A percentile compares a stretch with the other conserved stretches of the same genome.
These are phyloP conservation scores for Aspergillus sparsus DNA, from an alignment of 495 filamentous ascomycete species.

Conservation along the genomic window DNA sequence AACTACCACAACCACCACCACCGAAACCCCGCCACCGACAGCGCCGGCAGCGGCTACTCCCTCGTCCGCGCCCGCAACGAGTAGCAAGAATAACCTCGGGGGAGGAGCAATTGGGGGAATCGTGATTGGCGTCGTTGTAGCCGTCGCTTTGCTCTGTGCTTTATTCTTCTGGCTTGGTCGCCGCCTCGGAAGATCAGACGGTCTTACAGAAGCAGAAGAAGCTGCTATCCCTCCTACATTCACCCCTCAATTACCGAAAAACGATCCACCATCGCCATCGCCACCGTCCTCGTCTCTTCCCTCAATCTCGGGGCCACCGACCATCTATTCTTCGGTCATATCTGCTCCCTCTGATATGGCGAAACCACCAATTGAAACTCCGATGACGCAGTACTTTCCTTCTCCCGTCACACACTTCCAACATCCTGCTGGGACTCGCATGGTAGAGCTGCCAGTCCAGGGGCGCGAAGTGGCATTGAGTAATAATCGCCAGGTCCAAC, in stretches of 20 bases:
- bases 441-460: conserved; percentile 5
- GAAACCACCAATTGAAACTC: conserved; percentile 4
- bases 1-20: conserved; percentile 7
- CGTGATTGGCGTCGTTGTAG: conserved; percentile 38
- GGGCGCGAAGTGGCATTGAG: neutral
- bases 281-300: neutral
- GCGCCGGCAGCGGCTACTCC: conserved; percentile 1
- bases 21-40: conserved; percentile 6
- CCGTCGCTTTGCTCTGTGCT: conserved; percentile 39
- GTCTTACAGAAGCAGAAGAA: neutral
- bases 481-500: conserved; percentile 10
- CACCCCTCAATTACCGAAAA: neutral
- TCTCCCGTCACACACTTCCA: neutral
- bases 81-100: conserved; percentile 12
- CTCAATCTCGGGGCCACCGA: neutral
- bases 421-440: conserved; percentile 2
- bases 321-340: neutral
- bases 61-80: neutral
- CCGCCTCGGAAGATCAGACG: conserved; percentile 8
- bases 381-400: neutral
- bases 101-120: conserved; percentile 37
- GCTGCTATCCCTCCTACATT: neutral
- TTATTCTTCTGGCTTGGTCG: conserved; percentile 35
- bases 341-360: conserved; percentile 2
- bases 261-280: neutral